Conservation (phyloP, 2,329 filamentous ascomycete species). For the Sarocladiaceae sp. region DNA sequence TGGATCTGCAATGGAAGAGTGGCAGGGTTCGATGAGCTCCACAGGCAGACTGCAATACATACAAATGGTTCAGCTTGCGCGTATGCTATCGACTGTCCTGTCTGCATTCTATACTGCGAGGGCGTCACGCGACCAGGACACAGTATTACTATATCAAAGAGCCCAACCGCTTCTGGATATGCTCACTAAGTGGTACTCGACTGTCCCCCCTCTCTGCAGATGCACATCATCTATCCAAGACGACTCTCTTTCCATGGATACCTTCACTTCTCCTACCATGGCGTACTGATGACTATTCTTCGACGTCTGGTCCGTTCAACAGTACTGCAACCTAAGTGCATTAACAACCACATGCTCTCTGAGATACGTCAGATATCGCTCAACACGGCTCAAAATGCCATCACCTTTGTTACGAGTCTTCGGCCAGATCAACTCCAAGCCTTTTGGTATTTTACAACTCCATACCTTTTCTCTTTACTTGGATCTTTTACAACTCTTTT, state of each 20-base stretch:
- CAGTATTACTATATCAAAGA: slow-evolving; percentile 35
- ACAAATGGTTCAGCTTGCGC: slow-evolving; percentile 41
- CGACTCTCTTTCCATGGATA: slow-evolving; percentile 37
- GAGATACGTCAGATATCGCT: slow-evolving; percentile 26
- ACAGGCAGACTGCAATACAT: slow-evolving; percentile 37
- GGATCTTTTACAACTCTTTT: slow-evolving; percentile 35
- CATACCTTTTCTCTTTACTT: slow-evolving; percentile 34
- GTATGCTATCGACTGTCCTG: slow-evolving; percentile 42
- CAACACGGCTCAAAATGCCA: slow-evolving; percentile 26
- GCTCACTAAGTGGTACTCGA: slow-evolving; percentile 43
- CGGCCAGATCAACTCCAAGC: slow-evolving; percentile 34
- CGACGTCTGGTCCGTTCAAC: slow-evolving; percentile 36
- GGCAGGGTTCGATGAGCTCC: slow-evolving; percentile 27
- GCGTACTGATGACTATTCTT: slow-evolving; percentile 41
- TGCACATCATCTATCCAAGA: slow-evolving; percentile 35
- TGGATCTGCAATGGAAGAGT: slow-evolving; percentile 15
- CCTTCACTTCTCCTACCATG: slow-evolving; percentile 42
- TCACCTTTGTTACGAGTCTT: slow-evolving; percentile 27
- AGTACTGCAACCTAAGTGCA: slow-evolving; percentile 23
- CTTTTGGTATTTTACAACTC: slow-evolving; percentile 35
- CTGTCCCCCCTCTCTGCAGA: slow-evolving; percentile 39
- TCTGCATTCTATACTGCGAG: slow-evolving; percentile 37
- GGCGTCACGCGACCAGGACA: slow-evolving; percentile 24
- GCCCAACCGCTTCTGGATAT: slow-evolving; percentile 43
- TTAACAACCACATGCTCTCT: slow-evolving; percentile 22